Conservation (phyloP, 129 eudicot genomes). For the Oenanthe sinensis region DNA sequence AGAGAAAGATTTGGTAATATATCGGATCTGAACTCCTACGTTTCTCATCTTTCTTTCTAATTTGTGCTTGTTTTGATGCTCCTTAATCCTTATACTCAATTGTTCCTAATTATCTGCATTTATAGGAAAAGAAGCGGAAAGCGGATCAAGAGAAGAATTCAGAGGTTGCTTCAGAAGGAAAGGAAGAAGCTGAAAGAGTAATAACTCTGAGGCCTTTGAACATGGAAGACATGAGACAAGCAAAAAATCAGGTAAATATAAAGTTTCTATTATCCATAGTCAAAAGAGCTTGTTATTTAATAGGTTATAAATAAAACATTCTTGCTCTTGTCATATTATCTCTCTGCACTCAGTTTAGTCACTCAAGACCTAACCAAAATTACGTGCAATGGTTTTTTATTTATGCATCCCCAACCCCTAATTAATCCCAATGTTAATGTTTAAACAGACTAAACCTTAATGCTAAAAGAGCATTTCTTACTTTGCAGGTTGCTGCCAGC, state of each 20-base stretch:
- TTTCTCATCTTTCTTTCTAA: not conserved
- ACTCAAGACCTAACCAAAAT: not conserved
- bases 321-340: not conserved
- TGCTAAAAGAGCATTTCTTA: not conserved
- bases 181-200: slow-evolving; percentile 49
- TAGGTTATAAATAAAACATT: not conserved
- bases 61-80: not conserved
- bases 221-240: slow-evolving; percentile 93
- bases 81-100: not conserved
- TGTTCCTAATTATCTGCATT: not conserved
- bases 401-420: not conserved
- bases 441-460: not conserved
- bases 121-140: slow-evolving; percentile 48
- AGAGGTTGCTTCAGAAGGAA: slow-evolving; percentile 26
- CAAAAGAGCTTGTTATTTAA: not conserved
- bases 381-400: not conserved
- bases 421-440: not conserved
- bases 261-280: not conserved
- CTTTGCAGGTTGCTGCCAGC: slow-evolving; percentile 80
- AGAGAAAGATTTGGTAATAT: slow-evolving; percentile 47
- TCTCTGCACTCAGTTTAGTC: not conserved
- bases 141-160: slow-evolving; percentile 26
- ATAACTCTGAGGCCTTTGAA: slow-evolving; percentile 65
- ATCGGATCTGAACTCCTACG: not conserved
- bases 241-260: slow-evolving; percentile 66